phyloP scores from a whole-genome alignment of 73 alveolate genomes.

The Paramecium sonneborni region DNA sequence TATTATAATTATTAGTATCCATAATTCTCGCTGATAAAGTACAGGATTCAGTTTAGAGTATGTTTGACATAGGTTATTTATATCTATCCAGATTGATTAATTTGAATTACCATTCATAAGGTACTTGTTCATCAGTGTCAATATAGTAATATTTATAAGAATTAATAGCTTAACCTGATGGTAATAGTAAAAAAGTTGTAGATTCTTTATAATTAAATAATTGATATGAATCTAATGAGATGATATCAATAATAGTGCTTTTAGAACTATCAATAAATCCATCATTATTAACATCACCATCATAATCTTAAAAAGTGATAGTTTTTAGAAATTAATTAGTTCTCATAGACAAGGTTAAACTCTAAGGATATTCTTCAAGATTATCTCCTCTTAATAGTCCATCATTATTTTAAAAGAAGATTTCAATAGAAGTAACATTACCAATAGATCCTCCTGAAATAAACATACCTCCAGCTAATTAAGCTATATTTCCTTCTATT shows the following conservation, averaged over 20 bases:
- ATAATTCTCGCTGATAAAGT: constrained; percentile 28
- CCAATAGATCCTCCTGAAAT: neutral
- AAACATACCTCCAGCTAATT: constrained; percentile 43
- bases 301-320: neutral
- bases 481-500: neutral
- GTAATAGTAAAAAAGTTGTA: constrained; percentile 28
- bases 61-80: constrained; percentile 9
- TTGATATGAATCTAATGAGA: neutral
- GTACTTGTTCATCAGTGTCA: constrained; percentile 27
- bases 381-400: neutral
- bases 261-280: constrained; percentile 48
- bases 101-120: constrained; percentile 42
- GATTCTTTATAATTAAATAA: neutral
- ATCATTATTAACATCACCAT: neutral
- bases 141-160: constrained; percentile 1
- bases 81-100: neutral
- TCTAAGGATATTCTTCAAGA: constrained; percentile 29
- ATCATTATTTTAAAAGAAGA: neutral
- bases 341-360: neutral
- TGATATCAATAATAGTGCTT: neutral
- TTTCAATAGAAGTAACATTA: neutral
- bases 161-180: constrained; percentile 40
- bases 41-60: neutral
- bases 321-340: neutral
- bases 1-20: constrained; percentile 22